Evolutionary conservation across 768 basidiomycete genomes (phyloP).

Genomic region (Exidia glandulosa): DNA sequence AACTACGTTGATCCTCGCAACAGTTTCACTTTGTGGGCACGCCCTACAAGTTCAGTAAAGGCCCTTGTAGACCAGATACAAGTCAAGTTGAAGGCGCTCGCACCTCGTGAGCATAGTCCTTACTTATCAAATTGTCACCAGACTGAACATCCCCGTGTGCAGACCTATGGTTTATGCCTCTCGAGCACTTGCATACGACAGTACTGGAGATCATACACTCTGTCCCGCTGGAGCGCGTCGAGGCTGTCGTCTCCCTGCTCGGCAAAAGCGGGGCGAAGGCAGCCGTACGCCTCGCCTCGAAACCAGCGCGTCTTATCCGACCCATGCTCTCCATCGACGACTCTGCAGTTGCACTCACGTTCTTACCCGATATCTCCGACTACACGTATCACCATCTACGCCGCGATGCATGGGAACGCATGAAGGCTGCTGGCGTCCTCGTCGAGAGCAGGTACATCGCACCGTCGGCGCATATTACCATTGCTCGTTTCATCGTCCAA

Average conservation of each 20-base stretch:
- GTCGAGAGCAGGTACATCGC: not conserved
- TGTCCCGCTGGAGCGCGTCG: not conserved
- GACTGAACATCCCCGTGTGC: not conserved
- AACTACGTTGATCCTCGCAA: not conserved
- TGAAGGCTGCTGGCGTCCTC: not conserved
- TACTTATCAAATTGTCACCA: not conserved
- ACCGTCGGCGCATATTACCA: not conserved
- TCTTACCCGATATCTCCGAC: not conserved
- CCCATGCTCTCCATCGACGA: not conserved
- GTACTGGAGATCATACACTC: not conserved
- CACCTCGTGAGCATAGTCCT: not conserved
- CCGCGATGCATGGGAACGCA: not conserved
- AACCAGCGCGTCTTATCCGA: not conserved
- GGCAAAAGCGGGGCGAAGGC: not conserved
- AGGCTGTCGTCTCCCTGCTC: not conserved
- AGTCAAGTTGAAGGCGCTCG: not conserved
- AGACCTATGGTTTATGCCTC: not conserved
- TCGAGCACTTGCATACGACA: not conserved
- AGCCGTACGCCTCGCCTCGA: not conserved
- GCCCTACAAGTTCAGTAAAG: not conserved
- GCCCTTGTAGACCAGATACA: not conserved
- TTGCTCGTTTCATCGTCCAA: not conserved
- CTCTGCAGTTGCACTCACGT: not conserved
- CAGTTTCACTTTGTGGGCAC: not conserved
- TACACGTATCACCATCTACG: not conserved